These are phyloP conservation scores for Ochetophila trinervis DNA, from an alignment of 306 rosid species.

Conservation along the genomic window DNA sequence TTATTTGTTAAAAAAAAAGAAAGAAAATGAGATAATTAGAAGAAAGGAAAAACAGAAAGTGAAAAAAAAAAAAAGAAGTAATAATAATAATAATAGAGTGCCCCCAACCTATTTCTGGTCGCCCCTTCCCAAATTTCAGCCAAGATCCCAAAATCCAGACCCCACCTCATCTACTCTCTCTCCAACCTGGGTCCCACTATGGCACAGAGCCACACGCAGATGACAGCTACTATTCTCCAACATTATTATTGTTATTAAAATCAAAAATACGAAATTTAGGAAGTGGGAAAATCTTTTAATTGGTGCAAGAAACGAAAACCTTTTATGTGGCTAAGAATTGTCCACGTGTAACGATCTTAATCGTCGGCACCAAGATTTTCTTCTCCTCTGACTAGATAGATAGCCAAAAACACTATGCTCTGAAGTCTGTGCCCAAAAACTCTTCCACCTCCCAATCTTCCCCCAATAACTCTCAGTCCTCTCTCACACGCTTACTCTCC, in stretches of 20 bases:
- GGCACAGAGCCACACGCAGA: slow-evolving; percentile 44
- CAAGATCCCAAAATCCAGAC: slow-evolving; percentile 1
- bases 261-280: neutral
- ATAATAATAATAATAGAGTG: neutral
- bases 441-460: too few species aligned
- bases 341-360: slow-evolving; percentile 43
- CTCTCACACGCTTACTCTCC: neutral
- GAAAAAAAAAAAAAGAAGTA: neutral
- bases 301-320: neutral
- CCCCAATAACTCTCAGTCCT: neutral
- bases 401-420: neutral
- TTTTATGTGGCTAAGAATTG: slow-evolving; percentile 31
- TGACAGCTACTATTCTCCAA: slow-evolving; percentile 43
- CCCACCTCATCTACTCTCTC: neutral
- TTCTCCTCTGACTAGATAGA: slow-evolving; percentile 32
- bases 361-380: slow-evolving; percentile 55
- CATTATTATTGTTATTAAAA: slow-evolving; percentile 6
- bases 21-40: too few species aligned
- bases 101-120: slow-evolving; percentile 17
- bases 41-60: neutral
- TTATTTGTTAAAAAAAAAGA: too few species aligned
- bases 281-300: neutral
- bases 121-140: slow-evolving; percentile 23
- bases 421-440: neutral
- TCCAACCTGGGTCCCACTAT: slow-evolving; percentile 48